Base-by-base conservation (phyloP, 495 filamentous ascomycete species). In the Penicillium pulvis region DNA sequence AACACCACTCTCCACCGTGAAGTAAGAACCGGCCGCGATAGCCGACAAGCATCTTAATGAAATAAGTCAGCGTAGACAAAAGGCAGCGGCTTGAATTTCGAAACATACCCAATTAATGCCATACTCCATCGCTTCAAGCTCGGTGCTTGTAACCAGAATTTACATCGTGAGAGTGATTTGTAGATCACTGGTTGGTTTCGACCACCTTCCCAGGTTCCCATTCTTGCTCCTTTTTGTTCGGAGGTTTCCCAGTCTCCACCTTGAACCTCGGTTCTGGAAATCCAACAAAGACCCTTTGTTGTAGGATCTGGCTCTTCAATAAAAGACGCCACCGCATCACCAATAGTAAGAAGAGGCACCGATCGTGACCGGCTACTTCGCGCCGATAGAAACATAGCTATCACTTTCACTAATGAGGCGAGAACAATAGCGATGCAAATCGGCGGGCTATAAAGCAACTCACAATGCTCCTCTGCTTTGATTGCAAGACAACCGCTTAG, bases 351-450 rank as follows among this genome's bases (percentile, higher is more conserved):
- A 19, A 58, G 51, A 54, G 60, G 64, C 6, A 24, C 2, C 19
- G 51, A 53, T 30, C 54, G 33, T 14, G 16, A 17, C 0, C 31
- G 51, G 16, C 44, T 9, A n/a, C 56, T 45, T 11, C 52, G 28
- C 4, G 57, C 55, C 2, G 64, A 51, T 33, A 72, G 39, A 14
- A 67, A 57, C 69, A 80, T 79, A 14, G 69, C 70, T 7, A 68
- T 14, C 2, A 67, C 61, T 47, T 83, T 83, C 8, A 73, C 52
- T 7, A 69, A n/a, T 36, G 78, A 75, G 24, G 68, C 68, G 3
- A 72, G 19, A 53, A 74, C 71, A 16, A 83, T 75, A 3, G 74
- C 45, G 19, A 77, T 45, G 51, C 78, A 70, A 17, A 84, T 76
- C 0, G 61, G 54, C 2, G 74, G 45, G 50, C 65, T 78, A 56